phyloP scores from a whole-genome alignment of 805 yeast species.

The Helenozyma baotianmanensis region DNA sequence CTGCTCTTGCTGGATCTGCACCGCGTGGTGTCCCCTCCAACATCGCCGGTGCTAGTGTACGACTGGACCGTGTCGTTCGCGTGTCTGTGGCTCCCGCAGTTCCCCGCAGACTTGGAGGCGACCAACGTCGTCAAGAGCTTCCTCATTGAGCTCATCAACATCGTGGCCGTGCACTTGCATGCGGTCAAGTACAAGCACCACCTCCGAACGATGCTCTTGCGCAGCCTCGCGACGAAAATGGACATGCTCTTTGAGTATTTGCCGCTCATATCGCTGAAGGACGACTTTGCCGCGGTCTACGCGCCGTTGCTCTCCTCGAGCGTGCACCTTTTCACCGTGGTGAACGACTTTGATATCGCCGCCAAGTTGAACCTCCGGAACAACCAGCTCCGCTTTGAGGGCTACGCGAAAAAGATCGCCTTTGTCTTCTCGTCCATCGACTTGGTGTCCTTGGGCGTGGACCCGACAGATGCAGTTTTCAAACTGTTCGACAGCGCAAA shows the following conservation, averaged over 20 bases:
- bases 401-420: conserved; percentile 28
- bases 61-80: conserved; percentile 30
- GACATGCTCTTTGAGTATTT: conserved; percentile 11
- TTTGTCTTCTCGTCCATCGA: conserved; percentile 17
- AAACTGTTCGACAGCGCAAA: conserved; percentile 19
- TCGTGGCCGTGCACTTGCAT: conserved; percentile 26
- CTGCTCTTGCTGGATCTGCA: conserved; percentile 1
- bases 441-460: not conserved
- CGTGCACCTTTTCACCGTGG: conserved; percentile 31
- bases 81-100: conserved; percentile 20
- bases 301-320: conserved; percentile 10
- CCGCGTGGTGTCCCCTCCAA: conserved; percentile 2
- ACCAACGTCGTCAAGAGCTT: conserved; percentile 27
- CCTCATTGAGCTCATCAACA: conserved; percentile 28
- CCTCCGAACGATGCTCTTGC: conserved; percentile 17
- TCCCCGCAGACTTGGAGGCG: conserved; percentile 8
- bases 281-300: not conserved
- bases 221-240: conserved; percentile 16
- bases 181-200: conserved; percentile 21
- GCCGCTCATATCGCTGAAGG: not conserved
- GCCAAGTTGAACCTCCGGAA: conserved; percentile 23
- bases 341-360: conserved; percentile 34
- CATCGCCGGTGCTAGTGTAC: conserved; percentile 15
- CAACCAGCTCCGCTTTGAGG: conserved; percentile 25
- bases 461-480: not conserved